Percentiles rank a stretch among this genome's conserved stretches.
Evolutionary conservation across 805 yeast species (phyloP).

Genomic region (Candida stauntonica): DNA sequence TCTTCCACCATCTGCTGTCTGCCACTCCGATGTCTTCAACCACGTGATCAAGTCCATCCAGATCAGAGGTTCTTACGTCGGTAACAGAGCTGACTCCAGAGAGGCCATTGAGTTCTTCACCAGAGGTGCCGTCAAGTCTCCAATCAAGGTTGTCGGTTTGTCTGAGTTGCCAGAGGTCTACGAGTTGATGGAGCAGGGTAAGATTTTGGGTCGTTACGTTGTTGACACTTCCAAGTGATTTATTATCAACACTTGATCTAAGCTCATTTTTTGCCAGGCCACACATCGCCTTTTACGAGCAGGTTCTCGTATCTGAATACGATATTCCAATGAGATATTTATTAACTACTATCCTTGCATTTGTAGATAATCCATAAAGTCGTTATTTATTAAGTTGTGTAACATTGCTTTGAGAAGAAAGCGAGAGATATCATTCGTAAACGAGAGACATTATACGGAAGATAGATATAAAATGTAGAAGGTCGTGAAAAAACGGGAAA

Average conservation of each 20-base stretch:
- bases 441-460: too few relatives aligned
- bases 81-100: conserved; percentile 79
- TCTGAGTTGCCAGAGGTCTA: conserved; percentile 50
- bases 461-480: too few relatives aligned
- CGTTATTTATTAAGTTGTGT: not conserved
- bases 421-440: too few relatives aligned
- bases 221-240: conserved; percentile 48
- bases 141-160: conserved; percentile 54
- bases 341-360: too few relatives aligned
- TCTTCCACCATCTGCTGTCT: conserved; percentile 73
- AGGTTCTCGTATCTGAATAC: too few relatives aligned
- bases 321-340: not conserved
- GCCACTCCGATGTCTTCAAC: conserved; percentile 60
- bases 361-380: conserved; percentile 4
- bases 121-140: conserved; percentile 62
- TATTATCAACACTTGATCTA: too few relatives aligned
- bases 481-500: not conserved
- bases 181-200: conserved; percentile 57
- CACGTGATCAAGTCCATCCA: conserved; percentile 66
- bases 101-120: conserved; percentile 70
- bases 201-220: conserved; percentile 61
- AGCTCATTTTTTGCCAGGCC: too few relatives aligned
- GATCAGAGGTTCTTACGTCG: conserved; percentile 80
- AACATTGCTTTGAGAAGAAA: too few relatives aligned
- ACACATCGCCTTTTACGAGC: too few relatives aligned